Percentiles rank a stretch among this genome's conserved stretches.
Evolutionary conservation across 495 filamentous ascomycete species (phyloP).

Genomic region (Neurospora tetrasperma): DNA sequence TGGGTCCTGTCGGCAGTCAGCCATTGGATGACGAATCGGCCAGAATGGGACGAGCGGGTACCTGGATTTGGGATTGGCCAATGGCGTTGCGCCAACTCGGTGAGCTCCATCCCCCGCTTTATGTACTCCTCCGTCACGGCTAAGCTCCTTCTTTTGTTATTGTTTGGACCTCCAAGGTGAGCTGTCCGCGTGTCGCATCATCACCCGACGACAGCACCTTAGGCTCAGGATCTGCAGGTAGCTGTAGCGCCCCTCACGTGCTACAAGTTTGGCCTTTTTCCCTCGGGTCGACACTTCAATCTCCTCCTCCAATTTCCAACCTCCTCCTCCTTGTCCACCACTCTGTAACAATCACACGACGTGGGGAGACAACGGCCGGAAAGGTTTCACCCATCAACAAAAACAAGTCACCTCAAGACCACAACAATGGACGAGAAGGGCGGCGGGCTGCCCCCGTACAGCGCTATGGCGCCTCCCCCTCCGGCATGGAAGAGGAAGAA

Average conservation of each 20-base stretch:
- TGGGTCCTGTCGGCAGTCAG: not conserved
- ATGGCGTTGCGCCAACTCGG: not conserved
- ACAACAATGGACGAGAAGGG: slow-evolving; percentile 17
- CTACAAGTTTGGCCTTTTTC: not conserved
- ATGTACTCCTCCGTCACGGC: no score
- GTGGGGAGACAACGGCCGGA: not conserved
- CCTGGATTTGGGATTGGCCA: not conserved
- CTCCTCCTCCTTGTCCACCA: not conserved
- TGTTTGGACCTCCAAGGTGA: not conserved
- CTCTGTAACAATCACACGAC: not conserved
- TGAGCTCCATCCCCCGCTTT: not conserved
- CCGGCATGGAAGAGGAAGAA: slow-evolving; percentile 15
- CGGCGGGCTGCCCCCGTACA: slow-evolving; percentile 14
- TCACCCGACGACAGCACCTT: no score
- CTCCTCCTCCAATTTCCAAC: not conserved
- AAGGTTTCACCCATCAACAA: not conserved
- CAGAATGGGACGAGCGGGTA: not conserved
- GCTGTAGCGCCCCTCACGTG: not conserved
- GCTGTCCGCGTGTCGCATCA: not conserved
- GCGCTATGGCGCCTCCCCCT: slow-evolving; percentile 3
- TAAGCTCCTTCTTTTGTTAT: not conserved
- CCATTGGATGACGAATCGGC: not conserved
- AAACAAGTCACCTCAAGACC: not conserved
- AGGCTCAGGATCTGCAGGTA: not conserved
- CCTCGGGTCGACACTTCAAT: not conserved